Base-by-base conservation (phyloP, 2,329 filamentous ascomycete species). In the Pseudohalonectria lignicola region DNA sequence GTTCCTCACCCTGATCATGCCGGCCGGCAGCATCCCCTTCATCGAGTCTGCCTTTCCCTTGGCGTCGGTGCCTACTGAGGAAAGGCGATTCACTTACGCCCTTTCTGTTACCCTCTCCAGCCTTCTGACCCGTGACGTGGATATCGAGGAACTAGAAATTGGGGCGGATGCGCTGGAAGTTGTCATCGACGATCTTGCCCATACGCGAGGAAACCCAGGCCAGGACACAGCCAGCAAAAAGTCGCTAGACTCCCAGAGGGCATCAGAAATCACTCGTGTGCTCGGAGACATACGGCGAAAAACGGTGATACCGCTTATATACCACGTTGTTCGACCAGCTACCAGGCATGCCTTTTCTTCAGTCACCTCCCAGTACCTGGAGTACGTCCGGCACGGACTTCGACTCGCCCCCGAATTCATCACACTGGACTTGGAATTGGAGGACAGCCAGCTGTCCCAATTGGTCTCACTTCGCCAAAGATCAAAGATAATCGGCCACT, bases 101-200 rank as follows among this genome's bases (percentile, higher is more conserved):
- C 63, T 82, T 1, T 74, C 75, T 4, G 62, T 85, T 1, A 67
- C 72, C 3, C 55, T 82, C 2, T 73, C 72, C 0, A 66, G 69
- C 13, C 55, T 86, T 3, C 49, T 79, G 2, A 55, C 64, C 2
- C 60, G 62, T 10, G 57, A 67, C 2, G 49, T 79, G 16, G 73
- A 83, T 41, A 67, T 83, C 10, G 76, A 82, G 46, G 71, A 76
- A 19, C 56, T 81, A 16, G 78, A 82, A 42, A 70, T 70, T n/a
- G 79, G 76, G 4, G 72, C 70, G 3, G 80, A 85, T 53, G 79
- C 77, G 5, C 71, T 84, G 23, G 77, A 83, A 49, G 59, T 83
- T 4, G 63, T 71, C 12, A 59, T 80, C 17, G 67, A 71, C 39
- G 53, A 58, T 16, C 47, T 60, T 15, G 34, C n/a, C n/a, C n/a